Evolutionary conservation across 495 filamentous ascomycete species (phyloP).

Genomic region (Durotheca rogersii): DNA sequence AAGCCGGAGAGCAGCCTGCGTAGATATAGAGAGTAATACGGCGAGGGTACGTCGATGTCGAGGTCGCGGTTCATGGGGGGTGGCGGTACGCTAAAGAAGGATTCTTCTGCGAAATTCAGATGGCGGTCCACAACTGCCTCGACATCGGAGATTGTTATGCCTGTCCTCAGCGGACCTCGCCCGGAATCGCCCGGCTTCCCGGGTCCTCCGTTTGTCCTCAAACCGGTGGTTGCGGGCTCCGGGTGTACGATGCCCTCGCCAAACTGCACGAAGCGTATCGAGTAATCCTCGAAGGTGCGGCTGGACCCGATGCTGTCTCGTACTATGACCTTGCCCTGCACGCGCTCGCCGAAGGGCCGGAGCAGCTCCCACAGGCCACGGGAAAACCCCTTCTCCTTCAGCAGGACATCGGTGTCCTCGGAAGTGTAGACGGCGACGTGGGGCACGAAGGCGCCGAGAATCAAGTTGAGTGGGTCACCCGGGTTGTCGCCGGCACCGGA

Average conservation of each 20-base stretch:
- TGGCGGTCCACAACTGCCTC: conserved; percentile 56
- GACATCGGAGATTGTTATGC: conserved; percentile 40
- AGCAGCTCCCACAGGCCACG: conserved; percentile 81
- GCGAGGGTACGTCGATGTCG: conserved; percentile 49
- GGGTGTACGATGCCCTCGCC: conserved; percentile 61
- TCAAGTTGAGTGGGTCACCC: conserved; percentile 67
- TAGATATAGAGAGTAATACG: conserved; percentile 79
- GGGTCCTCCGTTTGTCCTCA: conserved; percentile 35
- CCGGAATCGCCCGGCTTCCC: conserved; percentile 21
- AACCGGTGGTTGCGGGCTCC: conserved; percentile 34
- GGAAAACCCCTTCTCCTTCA: conserved; percentile 80
- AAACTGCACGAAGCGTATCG: conserved; percentile 75
- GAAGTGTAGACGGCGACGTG: conserved; percentile 83
- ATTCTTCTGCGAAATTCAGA: conserved; percentile 53
- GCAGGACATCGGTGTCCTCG: conserved; percentile 75
- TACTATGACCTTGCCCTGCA: conserved; percentile 85
- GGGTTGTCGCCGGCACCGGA: conserved; percentile 51
- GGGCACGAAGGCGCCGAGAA: conserved; percentile 82
- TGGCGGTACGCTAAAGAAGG: conserved; percentile 42
- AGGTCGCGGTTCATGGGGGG: conserved; percentile 40
- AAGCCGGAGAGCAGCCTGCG: conserved; percentile 78
- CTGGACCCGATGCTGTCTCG: conserved; percentile 85
- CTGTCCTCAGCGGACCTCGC: conserved; percentile 11
- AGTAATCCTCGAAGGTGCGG: conserved; percentile 83
- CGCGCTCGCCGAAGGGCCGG: conserved; percentile 85